Base-by-base conservation (phyloP, 2,329 filamentous ascomycete genomes). In the Diaporthe capsici region DNA sequence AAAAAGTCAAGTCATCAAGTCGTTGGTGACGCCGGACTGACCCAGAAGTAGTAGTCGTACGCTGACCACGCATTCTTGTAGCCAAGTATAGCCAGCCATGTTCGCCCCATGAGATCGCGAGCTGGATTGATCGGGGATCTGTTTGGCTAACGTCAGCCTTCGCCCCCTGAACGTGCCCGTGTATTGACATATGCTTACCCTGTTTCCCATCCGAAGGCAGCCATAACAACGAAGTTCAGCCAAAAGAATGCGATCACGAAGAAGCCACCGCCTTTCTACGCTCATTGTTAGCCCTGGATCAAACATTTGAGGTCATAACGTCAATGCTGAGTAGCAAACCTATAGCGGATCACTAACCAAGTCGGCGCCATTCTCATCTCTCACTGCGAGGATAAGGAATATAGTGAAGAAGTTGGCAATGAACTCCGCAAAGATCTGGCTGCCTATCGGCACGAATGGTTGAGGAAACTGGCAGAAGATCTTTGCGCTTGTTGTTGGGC, bases 41-140 rank as follows among this genome's bases (percentile, higher is more conserved):
- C 71, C 71, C 58, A 72, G n/a, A 72, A 72, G 34, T 72, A 72
- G 25, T 72, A 63, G 13, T 72, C 42, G n/a, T 72, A 72, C 5
- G 71, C 57, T 28, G 71, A 63, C 71, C 71, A 72, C 2, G 71
- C 71, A 31, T 72, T 63, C 17, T 72, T 63, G 58, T 72, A 72
- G 6, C 71, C 71, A 6, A 72, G 44, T 15, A 72, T 72, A 12
- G 71, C n/a, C n/a, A 72, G 47, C 71, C 71, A 72, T 1, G 42
- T 72, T 25, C 71, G 15, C 25, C 71, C 71, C 17, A 17, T 63
- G 8, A 72, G 47, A 13, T 72, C 71, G 3, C 71, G 57, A 17
- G 71, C 71, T 9, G 71, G 71, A 31, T 72, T 72, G 34, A 63
- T 60, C 8, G 71, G 71, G 9, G 71, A 63, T 25, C 68, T 60